phyloP scores from a whole-genome alignment of 1,284 basidiomycete species.

The Microbotryum saponariae region DNA sequence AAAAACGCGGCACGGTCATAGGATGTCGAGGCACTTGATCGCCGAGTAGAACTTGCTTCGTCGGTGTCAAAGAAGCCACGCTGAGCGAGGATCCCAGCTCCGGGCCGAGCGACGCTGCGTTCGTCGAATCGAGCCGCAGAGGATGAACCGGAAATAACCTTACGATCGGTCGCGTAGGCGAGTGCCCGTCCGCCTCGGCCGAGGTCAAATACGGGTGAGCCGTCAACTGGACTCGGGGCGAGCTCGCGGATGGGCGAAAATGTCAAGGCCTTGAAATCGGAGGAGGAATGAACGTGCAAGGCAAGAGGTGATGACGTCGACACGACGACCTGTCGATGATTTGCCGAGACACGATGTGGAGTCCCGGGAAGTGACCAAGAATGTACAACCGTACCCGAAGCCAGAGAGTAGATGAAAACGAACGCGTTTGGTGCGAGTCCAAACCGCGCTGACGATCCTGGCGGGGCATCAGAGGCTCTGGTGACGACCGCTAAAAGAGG shows the following conservation, averaged over 20 bases:
- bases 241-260: constrained; percentile 23
- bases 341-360: constrained; percentile 7
- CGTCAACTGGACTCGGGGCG: constrained; percentile 7
- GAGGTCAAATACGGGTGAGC: constrained; percentile 24
- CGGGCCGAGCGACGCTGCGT: constrained; percentile 11
- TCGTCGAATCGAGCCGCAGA: constrained; percentile 6
- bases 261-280: background rate
- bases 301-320: constrained; percentile 20
- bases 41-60: too few species aligned
- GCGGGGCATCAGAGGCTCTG: too few species aligned
- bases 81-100: constrained; percentile 18
- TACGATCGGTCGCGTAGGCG: constrained; percentile 17
- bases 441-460: background rate
- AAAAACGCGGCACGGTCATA: background rate
- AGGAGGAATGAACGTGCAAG: constrained; percentile 10
- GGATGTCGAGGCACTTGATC: too few species aligned
- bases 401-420: constrained; percentile 23
- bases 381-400: too few species aligned
- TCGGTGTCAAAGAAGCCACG: constrained; percentile 18
- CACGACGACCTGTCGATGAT: constrained; percentile 6
- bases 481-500: constrained; percentile 19
- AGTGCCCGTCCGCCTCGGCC: constrained; percentile 19
- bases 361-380: constrained; percentile 6
- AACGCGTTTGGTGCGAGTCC: background rate
- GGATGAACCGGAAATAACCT: background rate